These are phyloP conservation scores for Domatiomyces globalis DNA, from an alignment of 2,329 filamentous ascomycete genomes.

Conservation along the genomic window DNA sequence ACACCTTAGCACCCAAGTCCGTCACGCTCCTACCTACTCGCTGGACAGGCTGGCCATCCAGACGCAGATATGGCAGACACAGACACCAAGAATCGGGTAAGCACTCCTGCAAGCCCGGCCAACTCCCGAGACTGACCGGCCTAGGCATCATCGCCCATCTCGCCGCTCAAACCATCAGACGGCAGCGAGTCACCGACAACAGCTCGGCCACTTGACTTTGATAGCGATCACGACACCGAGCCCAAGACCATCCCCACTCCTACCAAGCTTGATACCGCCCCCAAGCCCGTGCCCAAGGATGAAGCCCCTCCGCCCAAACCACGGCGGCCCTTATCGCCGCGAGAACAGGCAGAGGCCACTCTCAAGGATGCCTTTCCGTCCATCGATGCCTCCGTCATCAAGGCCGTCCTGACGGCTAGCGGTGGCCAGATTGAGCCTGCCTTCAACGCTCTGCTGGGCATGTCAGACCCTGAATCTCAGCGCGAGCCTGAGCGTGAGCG, in stretches of 20 bases:
- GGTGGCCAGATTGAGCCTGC: conserved; percentile 78
- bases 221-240: conserved; percentile 39
- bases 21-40: too few relatives aligned
- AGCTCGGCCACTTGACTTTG: conserved; percentile 42
- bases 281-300: conserved; percentile 18
- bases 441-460: conserved; percentile 85
- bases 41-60: too few relatives aligned
- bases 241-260: conserved; percentile 17
- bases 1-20: background rate
- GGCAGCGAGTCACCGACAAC: conserved; percentile 39
- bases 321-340: conserved; percentile 64
- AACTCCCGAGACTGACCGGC: conserved; percentile 1
- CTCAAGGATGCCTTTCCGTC: conserved; percentile 86
- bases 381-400: conserved; percentile 68
- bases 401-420: conserved; percentile 75
- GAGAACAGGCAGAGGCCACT: conserved; percentile 73
- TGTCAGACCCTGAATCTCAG: conserved; percentile 60
- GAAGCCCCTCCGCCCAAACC: conserved; percentile 57
- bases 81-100: background rate
- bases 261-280: conserved; percentile 19
- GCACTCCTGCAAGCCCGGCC: background rate
- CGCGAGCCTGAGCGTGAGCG: conserved; percentile 31
- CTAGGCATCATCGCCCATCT: conserved; percentile 15
- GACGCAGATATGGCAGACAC: background rate
- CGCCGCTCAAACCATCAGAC: conserved; percentile 16